Base-by-base conservation (phyloP, 2,329 filamentous ascomycete species). In the Botrytis porri region DNA sequence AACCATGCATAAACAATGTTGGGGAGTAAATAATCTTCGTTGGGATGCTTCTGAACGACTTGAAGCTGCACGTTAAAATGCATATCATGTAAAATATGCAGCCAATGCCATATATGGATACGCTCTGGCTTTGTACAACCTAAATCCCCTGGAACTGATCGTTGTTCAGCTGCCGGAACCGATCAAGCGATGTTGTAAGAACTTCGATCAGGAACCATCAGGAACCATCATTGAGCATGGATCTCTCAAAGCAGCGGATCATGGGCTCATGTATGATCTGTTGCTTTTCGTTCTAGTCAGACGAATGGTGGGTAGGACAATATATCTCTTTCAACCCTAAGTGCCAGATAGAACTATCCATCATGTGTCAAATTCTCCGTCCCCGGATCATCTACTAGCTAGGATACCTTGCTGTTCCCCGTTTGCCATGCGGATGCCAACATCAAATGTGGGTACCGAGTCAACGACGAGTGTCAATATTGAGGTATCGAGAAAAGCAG, bases 341-440 rank as follows among this genome's bases (percentile, higher is more conserved):
- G 18, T 37, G 4, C 25, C 22, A 22, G 39, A 37, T 48, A 43
- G 57, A 41, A 29, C 16, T 22, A 62, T 25, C 67, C 29, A 63
- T 57, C 35, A 54, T 51, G 43, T 64, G 20, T 71, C 22, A 32
- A 29, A 48, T 37, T 54, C 4, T 25, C 43, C 29, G n/a, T 4
- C 37, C 20, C 54, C 7, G 20, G n/a, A 43, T 35, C 3, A 60
- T n/a, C 20, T 39, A 35, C 12, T 29, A 57, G n/a, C 66, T 18
- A 60, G 54, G 51, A 69, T 69, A 61, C 66, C 66, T 60, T 69
- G 39, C 51, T 25, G 37, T 57, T 29, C 32, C 59, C 65, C 35
- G 48, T 57, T 67, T 67, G 48, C 65, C 25, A 60, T 35, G 20
- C 66, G 66, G 54, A 37, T 69, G 43, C n/a, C n/a, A 25, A 45